phyloP scores from a whole-genome alignment of 2,329 filamentous ascomycete genomes.

The Fusarium oxysporum region DNA sequence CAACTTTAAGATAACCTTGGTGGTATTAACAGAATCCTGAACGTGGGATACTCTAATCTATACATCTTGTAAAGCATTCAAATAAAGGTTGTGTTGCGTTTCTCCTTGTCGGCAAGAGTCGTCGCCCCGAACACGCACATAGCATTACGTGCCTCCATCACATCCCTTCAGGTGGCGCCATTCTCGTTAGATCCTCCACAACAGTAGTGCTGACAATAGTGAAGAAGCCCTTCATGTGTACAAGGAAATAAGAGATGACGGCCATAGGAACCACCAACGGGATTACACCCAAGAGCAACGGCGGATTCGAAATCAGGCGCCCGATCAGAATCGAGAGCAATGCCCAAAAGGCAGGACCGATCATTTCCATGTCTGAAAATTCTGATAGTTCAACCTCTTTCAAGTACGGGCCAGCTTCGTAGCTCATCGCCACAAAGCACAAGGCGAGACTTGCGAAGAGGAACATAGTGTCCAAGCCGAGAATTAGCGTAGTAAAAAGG shows the following conservation, averaged over 20 bases:
- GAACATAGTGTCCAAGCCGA: slow-evolving; percentile 24
- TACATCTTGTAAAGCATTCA: neutral
- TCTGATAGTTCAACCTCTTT: neutral
- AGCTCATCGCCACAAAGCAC: slow-evolving; percentile 38
- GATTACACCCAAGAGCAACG: neutral
- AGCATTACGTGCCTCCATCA: neutral
- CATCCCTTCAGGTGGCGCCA: neutral
- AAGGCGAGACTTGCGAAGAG: slow-evolving; percentile 32
- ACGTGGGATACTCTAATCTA: neutral
- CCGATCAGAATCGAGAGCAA: slow-evolving; percentile 30
- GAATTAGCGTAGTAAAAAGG: neutral
- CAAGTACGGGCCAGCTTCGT: slow-evolving; percentile 33
- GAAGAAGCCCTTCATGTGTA: slow-evolving; percentile 35
- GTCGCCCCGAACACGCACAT: neutral
- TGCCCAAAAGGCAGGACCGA: slow-evolving; percentile 34
- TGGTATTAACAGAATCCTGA: neutral
- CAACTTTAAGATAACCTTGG: too few species aligned
- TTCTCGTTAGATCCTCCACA: neutral
- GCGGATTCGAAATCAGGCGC: slow-evolving; percentile 19
- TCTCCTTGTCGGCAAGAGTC: neutral
- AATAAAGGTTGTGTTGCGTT: neutral
- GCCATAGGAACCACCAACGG: slow-evolving; percentile 11
- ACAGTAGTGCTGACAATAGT: slow-evolving; percentile 6
- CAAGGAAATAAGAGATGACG: slow-evolving; percentile 9
- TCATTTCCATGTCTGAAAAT: slow-evolving; percentile 35